A percentile compares a stretch with the other conserved stretches of the same genome.
Evolutionary conservation across 805 yeast species (phyloP).

Genomic region (Metschnikowia anglica): DNA sequence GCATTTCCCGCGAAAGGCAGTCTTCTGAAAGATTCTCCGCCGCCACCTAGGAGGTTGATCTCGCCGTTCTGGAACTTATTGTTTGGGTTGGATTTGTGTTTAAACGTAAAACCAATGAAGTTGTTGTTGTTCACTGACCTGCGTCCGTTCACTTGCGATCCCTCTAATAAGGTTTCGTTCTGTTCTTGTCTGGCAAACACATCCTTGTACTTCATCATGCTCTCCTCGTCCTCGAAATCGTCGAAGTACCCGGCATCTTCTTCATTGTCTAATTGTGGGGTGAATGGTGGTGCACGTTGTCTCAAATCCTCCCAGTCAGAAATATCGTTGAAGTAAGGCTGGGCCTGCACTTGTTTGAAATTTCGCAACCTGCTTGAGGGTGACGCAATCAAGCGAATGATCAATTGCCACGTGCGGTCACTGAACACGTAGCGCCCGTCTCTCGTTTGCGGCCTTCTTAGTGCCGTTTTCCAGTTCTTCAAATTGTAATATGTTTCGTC

Average conservation of each 20-base stretch:
- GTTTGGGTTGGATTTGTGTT: slow-evolving; percentile 69
- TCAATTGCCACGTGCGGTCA: slow-evolving; percentile 93
- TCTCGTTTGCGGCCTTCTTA: slow-evolving; percentile 86
- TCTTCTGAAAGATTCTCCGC: slow-evolving; percentile 6
- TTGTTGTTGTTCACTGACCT: slow-evolving; percentile 49
- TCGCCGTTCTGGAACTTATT: slow-evolving; percentile 44
- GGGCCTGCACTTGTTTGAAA: slow-evolving; percentile 75
- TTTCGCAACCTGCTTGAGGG: slow-evolving; percentile 73
- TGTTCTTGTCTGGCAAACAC: slow-evolving; percentile 90
- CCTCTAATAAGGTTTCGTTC: slow-evolving; percentile 74
- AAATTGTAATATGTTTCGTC: slow-evolving; percentile 94
- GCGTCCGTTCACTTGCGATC: slow-evolving; percentile 43
- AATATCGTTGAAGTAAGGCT: slow-evolving; percentile 81
- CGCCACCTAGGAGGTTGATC: slow-evolving; percentile 34
- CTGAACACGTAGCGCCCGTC: slow-evolving; percentile 91
- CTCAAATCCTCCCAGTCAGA: slow-evolving; percentile 69
- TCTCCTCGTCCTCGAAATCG: slow-evolving; percentile 93
- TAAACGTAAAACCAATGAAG: slow-evolving; percentile 94
- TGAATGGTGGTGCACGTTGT: slow-evolving; percentile 82
- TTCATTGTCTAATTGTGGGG: slow-evolving; percentile 94
- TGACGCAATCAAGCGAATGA: slow-evolving; percentile 74
- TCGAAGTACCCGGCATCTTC: slow-evolving; percentile 99
- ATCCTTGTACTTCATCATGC: slow-evolving; percentile 96
- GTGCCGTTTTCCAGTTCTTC: slow-evolving; percentile 86
- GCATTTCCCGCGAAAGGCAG: slow-evolving; percentile 25